Evolutionary conservation across 1,284 basidiomycete genomes (phyloP), one percentile per base, ranked within the genome.

Genomic region (Puccinia triticina): DNA sequence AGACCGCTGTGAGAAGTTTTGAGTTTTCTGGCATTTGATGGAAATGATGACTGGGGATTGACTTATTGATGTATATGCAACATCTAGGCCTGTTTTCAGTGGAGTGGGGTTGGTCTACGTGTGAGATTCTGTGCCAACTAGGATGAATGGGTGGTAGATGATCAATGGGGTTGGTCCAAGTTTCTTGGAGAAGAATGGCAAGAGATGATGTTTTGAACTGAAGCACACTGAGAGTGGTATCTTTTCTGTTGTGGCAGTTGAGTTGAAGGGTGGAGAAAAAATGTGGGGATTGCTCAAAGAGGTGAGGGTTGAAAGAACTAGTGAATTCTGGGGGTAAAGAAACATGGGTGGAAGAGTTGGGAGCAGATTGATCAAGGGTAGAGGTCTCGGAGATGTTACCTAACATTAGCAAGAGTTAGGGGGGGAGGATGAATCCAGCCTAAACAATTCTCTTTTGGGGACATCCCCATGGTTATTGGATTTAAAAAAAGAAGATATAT

Each of bases 21-120:
- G 32, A 37, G 40, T 71, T 71, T 5, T 21, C 40, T 11, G 67
- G 34, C 5, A 46, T 12, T 3, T 12, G n/a, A 23, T 29, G n/a
- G 67, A 46, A 43, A 26, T 71, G 29, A 21, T 66, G 61, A 16
- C 11, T 34, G 16, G 61, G 61, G 37, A 32, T 29, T 2, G 67
- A 11, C 46, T 71, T 71, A 12, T 46, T 71, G 67, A 71, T 8
- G n/a, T 71, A 71, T 12, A 71, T 71, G 67, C 67, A 71, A 26
- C 29, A 43, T 4, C 34, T 12, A 16, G 43, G 37, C 46, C 40
- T 10, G 29, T 71, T 11, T 40, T 40, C 37, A 40, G n/a, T 7
- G n/a, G 11, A 18, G 8, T 8, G 8, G 3, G 67, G 67, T 40
- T 43, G 29, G 67, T 26, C 32, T 23, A 43, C 26, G 12, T 34